These are phyloP conservation scores for Paraphoma chrysanthemicola DNA, from an alignment of 2,329 filamentous ascomycete species.

Conservation along the genomic window DNA sequence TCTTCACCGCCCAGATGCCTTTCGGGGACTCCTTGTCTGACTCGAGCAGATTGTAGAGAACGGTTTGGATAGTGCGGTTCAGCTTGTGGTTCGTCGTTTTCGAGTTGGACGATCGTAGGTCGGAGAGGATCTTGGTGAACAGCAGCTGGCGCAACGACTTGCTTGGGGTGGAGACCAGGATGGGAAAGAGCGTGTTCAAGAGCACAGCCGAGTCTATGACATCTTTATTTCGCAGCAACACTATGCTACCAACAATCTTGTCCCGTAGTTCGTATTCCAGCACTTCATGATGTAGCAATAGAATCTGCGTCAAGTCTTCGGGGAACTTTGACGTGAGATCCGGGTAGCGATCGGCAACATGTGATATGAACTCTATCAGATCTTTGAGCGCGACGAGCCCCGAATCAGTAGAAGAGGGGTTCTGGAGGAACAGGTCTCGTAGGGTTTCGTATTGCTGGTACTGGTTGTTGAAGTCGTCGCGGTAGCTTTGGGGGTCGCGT, in stretches of 20 bases:
- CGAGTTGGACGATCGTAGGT: constrained; percentile 85
- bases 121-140: constrained; percentile 90
- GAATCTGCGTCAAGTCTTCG: constrained; percentile 78
- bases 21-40: constrained; percentile 85
- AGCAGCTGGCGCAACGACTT: constrained; percentile 85
- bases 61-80: constrained; percentile 91
- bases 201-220: constrained; percentile 82
- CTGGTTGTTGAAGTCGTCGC: constrained; percentile 86
- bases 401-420: constrained; percentile 78
- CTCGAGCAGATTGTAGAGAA: constrained; percentile 88
- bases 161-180: constrained; percentile 89
- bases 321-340: constrained; percentile 79
- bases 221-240: constrained; percentile 88
- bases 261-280: constrained; percentile 87
- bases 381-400: constrained; percentile 87
- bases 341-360: constrained; percentile 93
- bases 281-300: constrained; percentile 81
- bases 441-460: constrained; percentile 92
- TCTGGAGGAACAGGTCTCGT: constrained; percentile 87
- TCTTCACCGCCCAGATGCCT: constrained; percentile 93
- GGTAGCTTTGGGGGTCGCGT: constrained; percentile 86
- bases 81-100: constrained; percentile 90
- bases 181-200: constrained; percentile 90
- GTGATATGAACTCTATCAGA: constrained; percentile 90
- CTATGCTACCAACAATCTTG: constrained; percentile 90